Percentiles rank a stretch among this genome's conserved stretches.
Evolutionary conservation across 306 rosid genomes (phyloP).

Genomic region (Medicago ruthenica): DNA sequence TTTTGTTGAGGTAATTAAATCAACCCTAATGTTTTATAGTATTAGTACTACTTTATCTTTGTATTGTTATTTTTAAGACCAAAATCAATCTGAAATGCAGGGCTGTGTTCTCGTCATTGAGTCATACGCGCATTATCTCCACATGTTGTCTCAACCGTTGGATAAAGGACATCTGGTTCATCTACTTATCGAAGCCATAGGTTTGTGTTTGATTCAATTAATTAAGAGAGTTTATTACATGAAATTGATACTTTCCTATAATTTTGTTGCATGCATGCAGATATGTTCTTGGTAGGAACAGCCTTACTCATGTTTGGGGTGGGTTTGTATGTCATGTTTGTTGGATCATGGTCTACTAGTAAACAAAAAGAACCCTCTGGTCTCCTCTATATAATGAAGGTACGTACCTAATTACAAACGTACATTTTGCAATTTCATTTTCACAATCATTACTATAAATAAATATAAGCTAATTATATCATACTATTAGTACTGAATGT

Average conservation of each 20-base stretch:
- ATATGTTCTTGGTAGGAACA: constrained; percentile 54
- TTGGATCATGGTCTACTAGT: constrained; percentile 28
- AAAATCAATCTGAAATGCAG: constrained; percentile 31
- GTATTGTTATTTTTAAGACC: not conserved
- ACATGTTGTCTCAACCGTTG: constrained; percentile 35
- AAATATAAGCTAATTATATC: not conserved
- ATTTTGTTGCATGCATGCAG: constrained; percentile 37
- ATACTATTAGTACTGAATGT: not conserved
- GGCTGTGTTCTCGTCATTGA: constrained; percentile 48
- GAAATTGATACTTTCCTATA: not conserved
- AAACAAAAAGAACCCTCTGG: constrained; percentile 21
- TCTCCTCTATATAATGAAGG: constrained; percentile 40
- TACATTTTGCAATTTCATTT: not conserved
- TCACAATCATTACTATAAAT: not conserved
- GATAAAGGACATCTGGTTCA: constrained; percentile 48
- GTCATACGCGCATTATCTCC: constrained; percentile 46
- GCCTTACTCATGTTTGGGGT: constrained; percentile 53
- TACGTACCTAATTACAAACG: not conserved
- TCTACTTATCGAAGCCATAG: constrained; percentile 56
- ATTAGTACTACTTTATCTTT: not conserved
- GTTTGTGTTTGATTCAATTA: constrained; percentile 19
- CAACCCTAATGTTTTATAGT: not conserved
- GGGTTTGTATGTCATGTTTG: constrained; percentile 54
- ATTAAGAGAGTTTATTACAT: not conserved
- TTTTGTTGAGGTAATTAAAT: constrained; percentile 48